Base-by-base conservation (phyloP, 2,329 filamentous ascomycete genomes). In the Fusarium anguioides region DNA sequence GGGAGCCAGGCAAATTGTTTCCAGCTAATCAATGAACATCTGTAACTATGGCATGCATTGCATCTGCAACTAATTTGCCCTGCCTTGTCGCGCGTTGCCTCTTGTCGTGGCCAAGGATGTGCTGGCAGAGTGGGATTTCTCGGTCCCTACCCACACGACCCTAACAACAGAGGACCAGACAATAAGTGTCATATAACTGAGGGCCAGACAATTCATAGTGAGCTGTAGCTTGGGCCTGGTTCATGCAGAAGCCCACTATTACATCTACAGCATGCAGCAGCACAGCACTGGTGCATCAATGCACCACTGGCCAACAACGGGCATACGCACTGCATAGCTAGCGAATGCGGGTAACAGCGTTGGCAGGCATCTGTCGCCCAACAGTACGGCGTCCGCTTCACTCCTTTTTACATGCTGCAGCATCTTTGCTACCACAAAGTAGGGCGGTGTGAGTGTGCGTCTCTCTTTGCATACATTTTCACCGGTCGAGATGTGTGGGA, bases 31-130 rank as follows among this genome's bases (percentile, higher is more conserved):
- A 72, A 57, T 47, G 62, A 62, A 59, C 68, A 57, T 68, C 68
- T 72, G 72, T 75, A 72, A 60, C 60, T 74, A 74, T 74, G 72
- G 72, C 71, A 74, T 74, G 72, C 72, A 75, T 75, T 74, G 67
- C 72, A 56, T 74, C 64, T 74, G 72, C 72, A 74, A 60, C 72
- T 75, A 74, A 74, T 69, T 56, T 60, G 56, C 63, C 71, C 54
- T 72, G 64, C 64, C 67, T 63, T 67, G 58, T 52, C 52, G 20
- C 50, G 50, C 46, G 57, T 49, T 70, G 45, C 56, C 64, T 64
- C 48, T 60, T 57, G 62, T 64, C 42, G 52, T 58, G 60, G 55
- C 21, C 57, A 58, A 54, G 66, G 70, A 71, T 72, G 70, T 58
- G 70, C 55, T 71, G 70, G 70, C 68, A 68, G 47, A 26, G 61